Conservation (phyloP, 2,329 filamentous ascomycete species). For the Exserohilum rostratum region DNA sequence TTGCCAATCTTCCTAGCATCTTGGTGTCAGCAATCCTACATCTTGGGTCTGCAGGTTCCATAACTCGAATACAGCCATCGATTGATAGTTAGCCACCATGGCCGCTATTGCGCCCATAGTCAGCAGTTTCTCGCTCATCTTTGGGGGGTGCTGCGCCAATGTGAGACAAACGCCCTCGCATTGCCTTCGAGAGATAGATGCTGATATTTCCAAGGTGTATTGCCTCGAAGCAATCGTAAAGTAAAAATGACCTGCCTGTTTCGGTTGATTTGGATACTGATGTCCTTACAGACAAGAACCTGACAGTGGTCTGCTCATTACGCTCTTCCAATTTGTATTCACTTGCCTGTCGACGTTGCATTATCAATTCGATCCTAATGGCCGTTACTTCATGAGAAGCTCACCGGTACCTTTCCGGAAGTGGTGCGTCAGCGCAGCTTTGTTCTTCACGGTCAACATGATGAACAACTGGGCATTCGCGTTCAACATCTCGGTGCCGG, state of each 20-base stretch:
- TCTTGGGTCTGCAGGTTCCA: background rate
- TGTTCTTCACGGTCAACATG: conserved; percentile 94
- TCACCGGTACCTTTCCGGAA: conserved; percentile 82
- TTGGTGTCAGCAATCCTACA: background rate
- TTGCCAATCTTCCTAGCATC: background rate
- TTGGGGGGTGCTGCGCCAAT: conserved; percentile 94
- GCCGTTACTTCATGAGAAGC: conserved; percentile 73
- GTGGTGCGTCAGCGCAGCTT: conserved; percentile 85
- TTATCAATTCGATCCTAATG: conserved; percentile 57
- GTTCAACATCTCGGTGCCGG: conserved; percentile 92
- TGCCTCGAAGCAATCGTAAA: conserved; percentile 94
- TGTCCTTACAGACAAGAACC: conserved; percentile 71
- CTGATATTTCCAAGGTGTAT: conserved; percentile 71
- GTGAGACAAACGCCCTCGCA: conserved; percentile 59
- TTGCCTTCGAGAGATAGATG: background rate
- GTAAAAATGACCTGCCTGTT: conserved; percentile 59
- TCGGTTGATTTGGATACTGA: conserved; percentile 16
- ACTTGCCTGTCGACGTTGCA: conserved; percentile 67
- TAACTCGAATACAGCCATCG: background rate
- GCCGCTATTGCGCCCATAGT: conserved; percentile 45
- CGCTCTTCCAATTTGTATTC: conserved; percentile 58
- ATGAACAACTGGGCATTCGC: conserved; percentile 98
- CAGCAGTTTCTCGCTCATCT: conserved; percentile 81
- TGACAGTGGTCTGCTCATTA: conserved; percentile 75
- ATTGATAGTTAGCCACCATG: conserved; percentile 24